Base-by-base conservation (phyloP, 129 eudicot genomes). In the Helianthus tuberosus region DNA sequence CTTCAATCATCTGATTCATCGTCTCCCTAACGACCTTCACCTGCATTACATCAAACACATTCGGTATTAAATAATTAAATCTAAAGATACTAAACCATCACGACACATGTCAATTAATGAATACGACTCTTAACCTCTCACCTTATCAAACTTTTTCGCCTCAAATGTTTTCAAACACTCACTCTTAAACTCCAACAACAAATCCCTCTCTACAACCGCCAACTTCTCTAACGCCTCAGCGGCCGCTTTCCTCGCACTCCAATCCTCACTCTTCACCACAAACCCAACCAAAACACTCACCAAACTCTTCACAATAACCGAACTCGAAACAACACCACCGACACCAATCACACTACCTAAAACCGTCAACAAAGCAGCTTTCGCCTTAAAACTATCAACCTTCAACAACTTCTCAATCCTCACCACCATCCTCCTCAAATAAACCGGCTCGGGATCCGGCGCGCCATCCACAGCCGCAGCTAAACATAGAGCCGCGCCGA, bases 11-110 rank as follows among this genome's bases (percentile, higher is more conserved):
- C 82, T 86, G 86, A 74, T 74, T 86, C 95, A 93, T 89, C 6
- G 95, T 84, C 75, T 93, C 98, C 75, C 98, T 89, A 12, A 86
- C 92, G 13, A 70, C 86, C 81, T 93, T 93, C 62, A 93, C 98
- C 98, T 93, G 68, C 59, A 80, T 47, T 77, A 71, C 52, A 61
- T 32, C 71, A 53, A 43, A 11, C 57, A 39, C 27, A 66, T 55
- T 69, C 20, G 38, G 46, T 66, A 57, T 27, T 65, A 27, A 60
- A 76, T 46, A 3, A 32, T 32, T 3, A 32, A 32, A 32, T 32
- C 36, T 32, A 32, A 32, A 32, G 36, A 32, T 32, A 1, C 59
- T 29, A 63, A 48, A 73, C 12, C 11, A 20, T 39, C 63, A 49
- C 10, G 14, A 12, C 25, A 2, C 32, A 14, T 27, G 44, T 35